A percentile compares a stretch with the other conserved stretches of the same genome.
Evolutionary conservation across 345 rosid genomes (phyloP).

Genomic region (sweet orange (Citrus sinensis)): DVS_A1.0 CM039161.1:3713501-3714000

Average conservation of each 20-base stretch:
- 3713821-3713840: conserved; percentile 69
- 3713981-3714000: conserved; percentile 11
- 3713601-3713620: conserved; percentile 93
- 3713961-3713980: conserved; percentile 2
- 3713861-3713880: conserved; percentile 85
- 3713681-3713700: not conserved
- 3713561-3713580: conserved; percentile 88
- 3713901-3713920: conserved; percentile 47
- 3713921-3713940: conserved; percentile 1
- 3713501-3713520: conserved; percentile 9
- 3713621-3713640: conserved; percentile 94
- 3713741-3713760: conserved; percentile 56
- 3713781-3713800: conserved; percentile 91
- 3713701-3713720: conserved; percentile 11
- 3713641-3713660: conserved; percentile 55
- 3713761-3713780: conserved; percentile 89
- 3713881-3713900: conserved; percentile 88
- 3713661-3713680: conserved; percentile 4
- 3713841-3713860: conserved; percentile 80
- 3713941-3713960: not conserved
- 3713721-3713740: conserved; percentile 21
- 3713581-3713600: conserved; percentile 97
- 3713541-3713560: conserved; percentile 40
- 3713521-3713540: conserved; percentile 3
- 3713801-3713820: conserved; percentile 97